phyloP scores from a whole-genome alignment of 345 rosid species.

The Cardamine resedifolia region DNA sequence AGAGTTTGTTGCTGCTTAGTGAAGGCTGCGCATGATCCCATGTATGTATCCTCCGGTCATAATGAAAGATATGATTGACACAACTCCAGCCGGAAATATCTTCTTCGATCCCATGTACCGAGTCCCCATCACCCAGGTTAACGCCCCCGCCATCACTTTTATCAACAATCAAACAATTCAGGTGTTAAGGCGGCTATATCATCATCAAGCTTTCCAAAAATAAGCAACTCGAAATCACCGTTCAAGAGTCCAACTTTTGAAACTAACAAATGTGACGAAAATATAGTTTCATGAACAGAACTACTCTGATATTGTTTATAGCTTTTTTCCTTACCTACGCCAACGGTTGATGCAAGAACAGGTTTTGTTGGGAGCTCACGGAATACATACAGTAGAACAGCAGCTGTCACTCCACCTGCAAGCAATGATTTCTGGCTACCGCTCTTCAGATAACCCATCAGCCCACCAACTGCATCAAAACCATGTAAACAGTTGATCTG shows the following conservation, averaged over 20 bases:
- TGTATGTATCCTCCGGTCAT: conserved; percentile 92
- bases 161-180: conserved; percentile 6
- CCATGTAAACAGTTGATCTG: not conserved
- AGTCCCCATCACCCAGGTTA: conserved; percentile 77
- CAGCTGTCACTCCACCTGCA: conserved; percentile 81
- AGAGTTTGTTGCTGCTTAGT: conserved; percentile 22
- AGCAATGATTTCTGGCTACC: conserved; percentile 90
- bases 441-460: conserved; percentile 84
- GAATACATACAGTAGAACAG: conserved; percentile 60
- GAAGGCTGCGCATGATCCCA: conserved; percentile 73
- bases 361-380: conserved; percentile 74
- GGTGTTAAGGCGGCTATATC: not conserved
- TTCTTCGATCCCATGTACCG: conserved; percentile 80
- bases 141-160: conserved; percentile 70
- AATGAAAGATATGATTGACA: conserved; percentile 70
- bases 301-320: not conserved
- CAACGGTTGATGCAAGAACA: conserved; percentile 73
- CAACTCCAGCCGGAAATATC: conserved; percentile 92
- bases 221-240: too few relatives aligned
- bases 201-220: not conserved
- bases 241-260: not conserved
- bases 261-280: not conserved
- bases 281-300: not conserved
- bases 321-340: conserved; percentile 67
- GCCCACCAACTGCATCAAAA: conserved; percentile 67